These are phyloP conservation scores for Ilex aquifolium DNA, from an alignment of 257 asterid genomes.

Conservation along the genomic window DNA sequence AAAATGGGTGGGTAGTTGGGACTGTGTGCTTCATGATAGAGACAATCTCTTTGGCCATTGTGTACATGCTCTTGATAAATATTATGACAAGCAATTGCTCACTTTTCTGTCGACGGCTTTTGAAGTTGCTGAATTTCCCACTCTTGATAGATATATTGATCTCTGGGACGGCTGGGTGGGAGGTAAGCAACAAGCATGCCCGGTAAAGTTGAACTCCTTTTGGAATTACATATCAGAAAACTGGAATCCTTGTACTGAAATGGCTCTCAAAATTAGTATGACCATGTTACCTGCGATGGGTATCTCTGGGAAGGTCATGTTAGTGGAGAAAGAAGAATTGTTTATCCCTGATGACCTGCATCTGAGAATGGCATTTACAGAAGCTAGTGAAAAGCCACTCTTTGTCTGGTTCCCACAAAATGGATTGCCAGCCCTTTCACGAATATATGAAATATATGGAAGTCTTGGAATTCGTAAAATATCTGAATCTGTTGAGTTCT, in stretches of 20 bases:
- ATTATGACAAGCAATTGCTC: background rate
- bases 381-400: background rate
- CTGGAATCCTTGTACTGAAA: background rate
- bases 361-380: background rate
- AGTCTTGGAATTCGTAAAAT: background rate
- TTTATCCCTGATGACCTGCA: background rate
- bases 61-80: background rate
- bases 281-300: background rate
- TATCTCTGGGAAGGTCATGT: background rate
- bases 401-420: background rate
- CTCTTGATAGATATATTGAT: background rate
- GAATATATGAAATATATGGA: background rate
- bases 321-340: background rate
- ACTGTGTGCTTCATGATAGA: background rate
- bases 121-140: background rate
- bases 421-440: background rate
- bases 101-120: background rate
- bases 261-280: background rate
- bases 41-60: background rate
- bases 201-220: background rate
- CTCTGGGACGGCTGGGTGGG: background rate
- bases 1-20: background rate
- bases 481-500: background rate
- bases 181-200: background rate
- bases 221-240: background rate